Conservation (phyloP, 2,329 filamentous ascomycete genomes). For the Hirsutella minnesotensis region DNA sequence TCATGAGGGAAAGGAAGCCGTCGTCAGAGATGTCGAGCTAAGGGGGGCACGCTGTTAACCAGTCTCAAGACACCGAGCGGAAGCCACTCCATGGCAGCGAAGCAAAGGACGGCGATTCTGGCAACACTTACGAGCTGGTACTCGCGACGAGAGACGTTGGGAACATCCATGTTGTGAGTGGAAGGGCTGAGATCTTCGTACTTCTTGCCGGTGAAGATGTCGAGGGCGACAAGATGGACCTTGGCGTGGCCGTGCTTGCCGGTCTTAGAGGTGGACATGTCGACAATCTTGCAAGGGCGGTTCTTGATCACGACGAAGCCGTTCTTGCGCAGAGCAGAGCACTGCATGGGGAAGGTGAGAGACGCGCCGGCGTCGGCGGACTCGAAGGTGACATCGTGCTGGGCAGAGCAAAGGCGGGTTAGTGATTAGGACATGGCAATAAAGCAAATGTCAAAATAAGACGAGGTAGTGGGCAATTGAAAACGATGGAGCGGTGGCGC, state of each 20-base stretch:
- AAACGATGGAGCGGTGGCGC: neutral
- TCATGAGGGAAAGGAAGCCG: constrained; percentile 89
- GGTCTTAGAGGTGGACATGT: constrained; percentile 99
- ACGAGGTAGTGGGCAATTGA: neutral
- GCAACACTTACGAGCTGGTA: constrained; percentile 73
- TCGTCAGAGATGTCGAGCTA: constrained; percentile 91
- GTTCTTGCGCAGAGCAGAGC: constrained; percentile 99
- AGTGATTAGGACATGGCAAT: neutral
- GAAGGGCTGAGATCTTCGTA: constrained; percentile 97
- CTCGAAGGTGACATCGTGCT: constrained; percentile 72
- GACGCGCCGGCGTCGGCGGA: constrained; percentile 94
- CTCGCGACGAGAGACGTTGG: constrained; percentile 81
- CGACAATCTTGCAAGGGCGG: constrained; percentile 99
- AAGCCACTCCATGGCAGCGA: too few relatives aligned
- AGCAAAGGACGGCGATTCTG: neutral
- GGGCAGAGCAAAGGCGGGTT: neutral
- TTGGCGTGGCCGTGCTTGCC: constrained; percentile 99
- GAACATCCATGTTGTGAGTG: constrained; percentile 97
- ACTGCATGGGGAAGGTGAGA: constrained; percentile 93
- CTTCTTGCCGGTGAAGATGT: constrained; percentile 99
- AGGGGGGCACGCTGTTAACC: too few relatives aligned
- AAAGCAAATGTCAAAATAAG: too few relatives aligned
- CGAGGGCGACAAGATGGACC: constrained; percentile 94
- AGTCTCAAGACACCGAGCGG: too few relatives aligned
- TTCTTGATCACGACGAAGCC: constrained; percentile 96